A percentile compares a stretch with the other conserved stretches of the same genome.
These are phyloP conservation scores for Pleoardoris graminearum DNA, from an alignment of 2,329 filamentous ascomycete species.

Conservation along the genomic window DNA sequence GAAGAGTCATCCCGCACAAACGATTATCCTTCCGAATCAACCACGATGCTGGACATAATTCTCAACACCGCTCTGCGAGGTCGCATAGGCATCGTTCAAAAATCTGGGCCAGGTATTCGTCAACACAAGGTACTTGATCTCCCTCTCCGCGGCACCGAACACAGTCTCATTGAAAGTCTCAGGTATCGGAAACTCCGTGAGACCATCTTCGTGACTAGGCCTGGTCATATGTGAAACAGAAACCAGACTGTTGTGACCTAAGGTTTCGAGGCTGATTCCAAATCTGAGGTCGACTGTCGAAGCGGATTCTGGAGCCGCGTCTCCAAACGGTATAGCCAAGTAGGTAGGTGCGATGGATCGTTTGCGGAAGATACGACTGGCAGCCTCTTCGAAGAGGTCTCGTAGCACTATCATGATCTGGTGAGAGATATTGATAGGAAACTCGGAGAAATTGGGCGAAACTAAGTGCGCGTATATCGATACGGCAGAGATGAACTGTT, in stretches of 20 bases:
- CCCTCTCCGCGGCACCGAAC: conserved; percentile 35
- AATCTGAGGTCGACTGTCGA: conserved; percentile 23
- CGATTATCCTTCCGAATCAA: conserved; percentile 3
- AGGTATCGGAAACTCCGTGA: conserved; percentile 26
- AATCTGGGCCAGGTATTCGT: conserved; percentile 45
- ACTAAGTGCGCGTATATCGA: conserved; percentile 42
- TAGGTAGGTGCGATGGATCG: conserved; percentile 22
- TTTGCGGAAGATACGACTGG: conserved; percentile 24
- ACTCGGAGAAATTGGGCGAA: conserved; percentile 39
- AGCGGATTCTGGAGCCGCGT: conserved; percentile 18
- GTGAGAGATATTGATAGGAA: conserved; percentile 42
- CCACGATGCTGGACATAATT: conserved; percentile 13
- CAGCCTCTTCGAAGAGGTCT: conserved; percentile 29
- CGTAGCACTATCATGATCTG: conserved; percentile 34
- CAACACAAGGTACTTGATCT: conserved; percentile 43
- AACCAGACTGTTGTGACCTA: conserved; percentile 35
- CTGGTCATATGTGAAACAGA: conserved; percentile 29
- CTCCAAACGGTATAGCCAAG: conserved; percentile 37
- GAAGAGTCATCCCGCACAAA: conserved; percentile 4
- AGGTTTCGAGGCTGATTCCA: conserved; percentile 26
- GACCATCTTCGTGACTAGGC: conserved; percentile 20
- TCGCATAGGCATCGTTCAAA: conserved; percentile 26
- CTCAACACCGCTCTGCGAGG: conserved; percentile 24
- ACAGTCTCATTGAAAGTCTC: conserved; percentile 31
- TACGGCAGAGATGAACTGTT: conserved; percentile 35